These are phyloP conservation scores for Taphrina pruni DNA, from an alignment of 1,139 yeast species.

Conservation along the genomic window DNA sequence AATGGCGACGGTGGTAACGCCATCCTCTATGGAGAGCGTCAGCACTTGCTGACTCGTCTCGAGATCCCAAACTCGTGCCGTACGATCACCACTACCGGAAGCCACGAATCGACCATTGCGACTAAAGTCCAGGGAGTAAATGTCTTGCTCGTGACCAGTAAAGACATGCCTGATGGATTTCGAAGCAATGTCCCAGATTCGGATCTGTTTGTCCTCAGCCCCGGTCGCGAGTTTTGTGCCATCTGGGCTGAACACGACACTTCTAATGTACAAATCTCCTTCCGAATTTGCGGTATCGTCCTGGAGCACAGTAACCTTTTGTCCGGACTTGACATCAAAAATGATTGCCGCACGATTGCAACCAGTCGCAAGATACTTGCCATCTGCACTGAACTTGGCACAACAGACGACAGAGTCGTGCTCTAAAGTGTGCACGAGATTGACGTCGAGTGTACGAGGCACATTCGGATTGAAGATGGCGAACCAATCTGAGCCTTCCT, in stretches of 20 bases:
- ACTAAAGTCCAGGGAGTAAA: constrained; percentile 92
- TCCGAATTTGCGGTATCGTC: constrained; percentile 68
- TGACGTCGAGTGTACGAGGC: constrained; percentile 76
- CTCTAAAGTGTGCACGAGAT: constrained; percentile 84
- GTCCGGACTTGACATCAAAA: constrained; percentile 90
- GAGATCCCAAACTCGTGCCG: constrained; percentile 96
- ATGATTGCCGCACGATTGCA: constrained; percentile 96
- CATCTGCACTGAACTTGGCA: constrained; percentile 90
- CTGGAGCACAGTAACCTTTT: constrained; percentile 79
- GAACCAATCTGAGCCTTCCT: constrained; percentile 84
- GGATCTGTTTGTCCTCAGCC: constrained; percentile 94
- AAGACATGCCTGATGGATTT: constrained; percentile 85
- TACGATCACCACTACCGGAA: constrained; percentile 95
- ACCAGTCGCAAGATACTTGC: constrained; percentile 93
- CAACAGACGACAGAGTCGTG: constrained; percentile 96
- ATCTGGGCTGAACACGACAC: constrained; percentile 96
- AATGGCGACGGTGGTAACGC: constrained; percentile 96
- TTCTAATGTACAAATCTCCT: constrained; percentile 87
- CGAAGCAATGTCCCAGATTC: constrained; percentile 94
- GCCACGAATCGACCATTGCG: constrained; percentile 94
- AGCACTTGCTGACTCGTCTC: constrained; percentile 88
- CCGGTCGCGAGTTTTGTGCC: constrained; percentile 96
- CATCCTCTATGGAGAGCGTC: constrained; percentile 91
- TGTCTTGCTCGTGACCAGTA: constrained; percentile 97
- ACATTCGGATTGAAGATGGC: constrained; percentile 90